Conservation (phyloP, 2,329 filamentous ascomycete species). For the Chaetomiaceae sp. region DNA sequence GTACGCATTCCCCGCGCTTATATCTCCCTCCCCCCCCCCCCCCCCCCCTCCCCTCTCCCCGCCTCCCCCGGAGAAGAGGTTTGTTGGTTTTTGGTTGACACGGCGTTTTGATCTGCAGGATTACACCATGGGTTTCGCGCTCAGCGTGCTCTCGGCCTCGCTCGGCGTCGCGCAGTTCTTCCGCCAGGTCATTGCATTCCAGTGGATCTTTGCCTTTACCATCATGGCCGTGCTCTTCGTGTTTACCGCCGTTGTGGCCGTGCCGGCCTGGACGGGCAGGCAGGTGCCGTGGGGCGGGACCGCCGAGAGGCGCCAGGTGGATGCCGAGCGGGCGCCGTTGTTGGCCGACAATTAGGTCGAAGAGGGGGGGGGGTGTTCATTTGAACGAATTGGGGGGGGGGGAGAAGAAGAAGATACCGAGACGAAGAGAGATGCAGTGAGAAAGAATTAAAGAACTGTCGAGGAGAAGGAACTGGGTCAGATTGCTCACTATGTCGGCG, state of each 20-base stretch:
- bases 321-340: conserved; percentile 59
- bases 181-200: conserved; percentile 68
- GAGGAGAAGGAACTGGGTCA: background rate
- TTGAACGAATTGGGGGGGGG: background rate
- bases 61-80: too few species aligned
- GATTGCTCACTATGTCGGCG: background rate
- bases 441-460: too few species aligned
- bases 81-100: too few species aligned
- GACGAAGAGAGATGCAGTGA: too few species aligned
- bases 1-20: conserved; percentile 42
- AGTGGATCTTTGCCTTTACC: conserved; percentile 89
- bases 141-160: conserved; percentile 68
- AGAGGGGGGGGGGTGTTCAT: background rate
- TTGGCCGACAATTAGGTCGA: too few species aligned
- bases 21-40: too few species aligned
- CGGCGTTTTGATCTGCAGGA: conserved; percentile 43
- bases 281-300: conserved; percentile 47
- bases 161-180: conserved; percentile 76
- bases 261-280: conserved; percentile 60
- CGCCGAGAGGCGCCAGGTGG: conserved; percentile 34
- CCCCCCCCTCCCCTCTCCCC: background rate
- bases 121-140: conserved; percentile 72
- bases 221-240: conserved; percentile 75
- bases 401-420: background rate
- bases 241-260: conserved; percentile 58